Evolutionary conservation across 768 basidiomycete genomes (phyloP).

Genomic region (Porphyrellus cyaneotinctus): DNA sequence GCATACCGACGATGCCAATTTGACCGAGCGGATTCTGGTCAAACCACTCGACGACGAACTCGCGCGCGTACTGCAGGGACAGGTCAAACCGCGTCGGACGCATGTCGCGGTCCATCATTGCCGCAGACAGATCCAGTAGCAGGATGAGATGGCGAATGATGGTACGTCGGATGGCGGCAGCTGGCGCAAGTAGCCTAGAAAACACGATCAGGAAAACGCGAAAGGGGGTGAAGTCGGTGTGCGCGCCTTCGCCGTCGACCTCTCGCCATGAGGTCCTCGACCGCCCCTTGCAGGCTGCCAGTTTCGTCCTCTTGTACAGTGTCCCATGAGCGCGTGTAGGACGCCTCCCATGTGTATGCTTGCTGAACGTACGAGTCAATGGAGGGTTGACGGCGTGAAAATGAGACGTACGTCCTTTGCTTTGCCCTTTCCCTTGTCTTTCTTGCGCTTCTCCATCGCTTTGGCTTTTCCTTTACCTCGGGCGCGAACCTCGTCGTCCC

Average conservation of each 20-base stretch:
- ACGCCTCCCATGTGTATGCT: constrained; percentile 95
- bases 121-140: constrained; percentile 83
- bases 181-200: constrained; percentile 72
- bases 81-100: constrained; percentile 91
- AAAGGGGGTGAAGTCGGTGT: neutral
- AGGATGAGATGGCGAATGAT: constrained; percentile 96
- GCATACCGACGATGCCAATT: constrained; percentile 91
- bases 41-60: constrained; percentile 96
- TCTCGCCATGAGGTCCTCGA: constrained; percentile 85
- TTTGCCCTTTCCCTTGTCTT: constrained; percentile 46
- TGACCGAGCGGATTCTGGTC: constrained; percentile 99
- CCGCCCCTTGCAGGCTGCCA: constrained; percentile 85
- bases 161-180: constrained; percentile 83
- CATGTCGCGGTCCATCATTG: constrained; percentile 97
- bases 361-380: constrained; percentile 41
- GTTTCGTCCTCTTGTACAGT: constrained; percentile 94
- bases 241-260: constrained; percentile 76
- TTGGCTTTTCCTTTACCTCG: constrained; percentile 60
- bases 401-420: constrained; percentile 29
- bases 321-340: constrained; percentile 94
- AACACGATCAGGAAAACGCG: constrained; percentile 1
- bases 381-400: neutral
- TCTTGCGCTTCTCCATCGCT: constrained; percentile 46
- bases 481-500: constrained; percentile 43
- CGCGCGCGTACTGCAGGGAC: constrained; percentile 83